Percentiles rank a stretch among this genome's conserved stretches.
These are phyloP conservation scores for Pontederia crassipes DNA, from an alignment of 176 grass and related monocot species.

Conservation along the genomic window DNA sequence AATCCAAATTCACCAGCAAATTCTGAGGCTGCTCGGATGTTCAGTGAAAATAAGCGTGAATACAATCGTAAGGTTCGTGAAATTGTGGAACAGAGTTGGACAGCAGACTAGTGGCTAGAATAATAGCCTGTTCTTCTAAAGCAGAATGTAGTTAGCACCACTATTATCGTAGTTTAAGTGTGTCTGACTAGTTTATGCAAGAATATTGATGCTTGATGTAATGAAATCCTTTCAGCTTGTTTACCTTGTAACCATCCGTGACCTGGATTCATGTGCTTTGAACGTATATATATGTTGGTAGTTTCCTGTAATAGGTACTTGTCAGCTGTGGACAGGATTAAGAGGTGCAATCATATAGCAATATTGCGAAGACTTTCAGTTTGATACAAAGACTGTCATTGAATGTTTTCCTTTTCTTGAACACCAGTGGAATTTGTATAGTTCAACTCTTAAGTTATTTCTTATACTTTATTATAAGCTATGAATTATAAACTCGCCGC, in stretches of 20 bases:
- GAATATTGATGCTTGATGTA: not conserved
- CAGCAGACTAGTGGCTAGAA: constrained; percentile 41
- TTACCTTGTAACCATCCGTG: not conserved
- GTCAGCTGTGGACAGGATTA: too few species aligned
- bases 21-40: constrained; percentile 79
- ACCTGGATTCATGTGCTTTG: too few species aligned
- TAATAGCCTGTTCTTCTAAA: not conserved
- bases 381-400: too few species aligned
- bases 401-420: too few species aligned
- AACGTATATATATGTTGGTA: too few species aligned
- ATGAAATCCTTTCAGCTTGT: not conserved
- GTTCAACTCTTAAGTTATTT: too few species aligned
- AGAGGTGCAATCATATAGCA: too few species aligned
- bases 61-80: constrained; percentile 82
- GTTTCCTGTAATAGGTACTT: too few species aligned
- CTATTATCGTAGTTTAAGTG: not conserved
- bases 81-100: constrained; percentile 95
- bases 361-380: too few species aligned
- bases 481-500: too few species aligned
- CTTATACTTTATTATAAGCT: too few species aligned
- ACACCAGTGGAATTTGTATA: too few species aligned
- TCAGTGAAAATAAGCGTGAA: constrained; percentile 84
- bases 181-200: not conserved
- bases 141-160: not conserved
- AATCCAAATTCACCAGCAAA: constrained; percentile 91